Conservation (phyloP, 768 basidiomycete genomes). For the Serendipita indica region DNA sequence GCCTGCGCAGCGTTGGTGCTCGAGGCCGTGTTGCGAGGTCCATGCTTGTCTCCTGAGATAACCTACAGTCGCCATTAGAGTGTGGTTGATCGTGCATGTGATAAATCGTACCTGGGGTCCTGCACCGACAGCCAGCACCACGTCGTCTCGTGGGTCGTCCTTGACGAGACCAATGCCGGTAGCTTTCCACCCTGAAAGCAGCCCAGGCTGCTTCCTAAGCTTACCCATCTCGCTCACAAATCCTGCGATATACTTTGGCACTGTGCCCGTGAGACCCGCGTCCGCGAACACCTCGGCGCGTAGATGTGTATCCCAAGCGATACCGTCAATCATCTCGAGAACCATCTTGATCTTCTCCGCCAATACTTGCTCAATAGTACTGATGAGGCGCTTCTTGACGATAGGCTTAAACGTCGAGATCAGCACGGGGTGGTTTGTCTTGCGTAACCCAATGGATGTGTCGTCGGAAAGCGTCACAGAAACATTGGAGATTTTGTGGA, state of each 20-base stretch:
- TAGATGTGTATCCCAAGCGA: slow-evolving; percentile 43
- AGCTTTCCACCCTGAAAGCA: slow-evolving; percentile 33
- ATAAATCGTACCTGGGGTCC: too few relatives aligned
- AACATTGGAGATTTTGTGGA: slow-evolving; percentile 43
- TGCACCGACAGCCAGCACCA: slow-evolving; percentile 47
- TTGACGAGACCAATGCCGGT: slow-evolving; percentile 53
- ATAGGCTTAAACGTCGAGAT: slow-evolving; percentile 49
- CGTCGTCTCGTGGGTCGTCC: slow-evolving; percentile 26
- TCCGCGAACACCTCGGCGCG: slow-evolving; percentile 52
- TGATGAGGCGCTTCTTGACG: slow-evolving; percentile 38
- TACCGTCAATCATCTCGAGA: slow-evolving; percentile 39
- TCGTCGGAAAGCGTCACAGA: slow-evolving; percentile 42
- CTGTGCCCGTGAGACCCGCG: slow-evolving; percentile 37
- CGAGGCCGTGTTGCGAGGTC: too few relatives aligned
- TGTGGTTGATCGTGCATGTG: too few relatives aligned
- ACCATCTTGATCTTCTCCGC: slow-evolving; percentile 37
- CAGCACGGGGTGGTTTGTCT: slow-evolving; percentile 45
- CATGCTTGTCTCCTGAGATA: slow-evolving; percentile 48
- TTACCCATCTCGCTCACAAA: slow-evolving; percentile 57
- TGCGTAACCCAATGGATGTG: slow-evolving; percentile 36
- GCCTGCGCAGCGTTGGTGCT: too few relatives aligned
- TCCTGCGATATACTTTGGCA: slow-evolving; percentile 40
- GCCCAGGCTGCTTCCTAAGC: slow-evolving; percentile 28
- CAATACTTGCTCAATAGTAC: slow-evolving; percentile 45
- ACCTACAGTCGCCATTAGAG: too few relatives aligned